A percentile compares a stretch with the other conserved stretches of the same genome.
Conservation (phyloP, 1,284 basidiomycete species). For the Cutaneotrichosporon sp. region DNA sequence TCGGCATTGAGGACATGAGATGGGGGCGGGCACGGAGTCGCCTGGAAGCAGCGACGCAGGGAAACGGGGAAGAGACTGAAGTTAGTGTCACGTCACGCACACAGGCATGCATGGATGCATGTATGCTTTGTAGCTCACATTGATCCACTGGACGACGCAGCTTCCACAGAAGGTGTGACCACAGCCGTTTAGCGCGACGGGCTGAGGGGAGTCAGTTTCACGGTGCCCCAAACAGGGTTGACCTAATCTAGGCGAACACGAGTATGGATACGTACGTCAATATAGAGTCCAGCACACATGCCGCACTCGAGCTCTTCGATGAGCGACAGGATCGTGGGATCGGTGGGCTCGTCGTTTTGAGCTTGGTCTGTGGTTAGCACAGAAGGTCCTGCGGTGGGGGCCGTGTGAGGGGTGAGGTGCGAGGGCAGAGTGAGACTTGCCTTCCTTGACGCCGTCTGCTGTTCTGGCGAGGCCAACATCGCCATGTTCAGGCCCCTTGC, state of each 20-base stretch:
- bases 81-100: background rate
- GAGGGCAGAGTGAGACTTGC: background rate
- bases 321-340: conserved; percentile 5
- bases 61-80: conserved; percentile 58
- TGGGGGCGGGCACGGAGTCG: conserved; percentile 61
- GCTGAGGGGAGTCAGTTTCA: conserved; percentile 10
- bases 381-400: background rate
- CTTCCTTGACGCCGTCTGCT: background rate
- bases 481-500: conserved; percentile 4
- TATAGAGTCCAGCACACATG: conserved; percentile 24
- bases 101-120: too few relatives aligned
- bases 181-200: conserved; percentile 24
- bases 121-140: too few relatives aligned
- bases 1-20: conserved; percentile 24
- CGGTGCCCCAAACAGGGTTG: background rate
- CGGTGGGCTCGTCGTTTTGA: background rate
- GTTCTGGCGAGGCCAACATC: background rate
- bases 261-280: conserved; percentile 13
- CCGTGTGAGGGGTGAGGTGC: too few relatives aligned
- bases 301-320: conserved; percentile 25
- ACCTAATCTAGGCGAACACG: background rate
- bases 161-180: conserved; percentile 25
- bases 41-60: conserved; percentile 69
- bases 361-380: background rate
- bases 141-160: conserved; percentile 25